These are phyloP conservation scores for Dothideomycetes sp. DNA, from an alignment of 2,329 filamentous ascomycete species.

Conservation along the genomic window DNA sequence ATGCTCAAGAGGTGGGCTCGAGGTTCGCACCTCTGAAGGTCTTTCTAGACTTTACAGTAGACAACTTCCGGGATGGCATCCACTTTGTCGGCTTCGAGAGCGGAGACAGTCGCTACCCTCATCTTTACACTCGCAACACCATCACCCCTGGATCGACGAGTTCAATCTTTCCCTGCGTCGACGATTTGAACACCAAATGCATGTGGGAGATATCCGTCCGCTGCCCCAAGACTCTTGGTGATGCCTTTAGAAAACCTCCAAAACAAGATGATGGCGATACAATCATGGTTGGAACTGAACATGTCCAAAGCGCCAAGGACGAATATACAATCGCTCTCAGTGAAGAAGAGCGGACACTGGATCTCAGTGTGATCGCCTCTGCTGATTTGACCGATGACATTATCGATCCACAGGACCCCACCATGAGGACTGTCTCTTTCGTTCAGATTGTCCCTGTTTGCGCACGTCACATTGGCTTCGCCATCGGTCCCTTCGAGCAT, in stretches of 20 bases:
- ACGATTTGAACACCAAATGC: constrained; percentile 69
- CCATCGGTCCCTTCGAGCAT: constrained; percentile 88
- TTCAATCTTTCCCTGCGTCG: constrained; percentile 86
- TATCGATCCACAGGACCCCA: constrained; percentile 62
- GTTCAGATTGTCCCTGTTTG: constrained; percentile 63
- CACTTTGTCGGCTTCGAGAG: constrained; percentile 83
- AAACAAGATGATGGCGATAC: constrained; percentile 13
- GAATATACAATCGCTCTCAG: constrained; percentile 34
- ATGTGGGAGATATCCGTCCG: constrained; percentile 84
- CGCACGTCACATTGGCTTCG: constrained; percentile 84
- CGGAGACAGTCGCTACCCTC: constrained; percentile 73
- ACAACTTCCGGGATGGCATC: constrained; percentile 69
- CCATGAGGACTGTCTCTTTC: constrained; percentile 82
- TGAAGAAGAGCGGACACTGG: constrained; percentile 76
- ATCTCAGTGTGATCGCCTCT: constrained; percentile 84
- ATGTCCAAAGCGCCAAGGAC: constrained; percentile 3
- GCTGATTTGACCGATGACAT: constrained; percentile 80
- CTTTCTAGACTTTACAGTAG: constrained; percentile 66
- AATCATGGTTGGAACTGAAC: constrained; percentile 27
- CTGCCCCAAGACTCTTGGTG: constrained; percentile 75
- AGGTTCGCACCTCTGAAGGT: constrained; percentile 51
- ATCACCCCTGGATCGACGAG: constrained; percentile 68
- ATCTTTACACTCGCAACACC: constrained; percentile 80
- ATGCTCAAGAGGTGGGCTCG: constrained; percentile 18
- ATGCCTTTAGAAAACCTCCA: constrained; percentile 41